These are phyloP conservation scores for Diaporthe sp. DNA, from an alignment of 2,329 filamentous ascomycete genomes.

Conservation along the genomic window DNA sequence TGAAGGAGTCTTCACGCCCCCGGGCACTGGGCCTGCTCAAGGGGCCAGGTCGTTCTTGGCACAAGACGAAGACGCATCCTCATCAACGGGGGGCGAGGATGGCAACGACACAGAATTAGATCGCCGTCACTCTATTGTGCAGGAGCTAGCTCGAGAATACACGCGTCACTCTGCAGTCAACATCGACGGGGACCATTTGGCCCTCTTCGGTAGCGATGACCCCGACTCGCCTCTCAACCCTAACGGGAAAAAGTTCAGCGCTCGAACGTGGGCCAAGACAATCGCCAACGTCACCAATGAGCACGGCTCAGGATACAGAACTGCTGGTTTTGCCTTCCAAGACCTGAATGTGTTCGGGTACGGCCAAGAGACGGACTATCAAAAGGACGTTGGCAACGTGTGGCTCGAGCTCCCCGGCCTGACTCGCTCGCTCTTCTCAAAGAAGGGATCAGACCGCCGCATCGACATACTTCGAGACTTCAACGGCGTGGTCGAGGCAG, in stretches of 20 bases:
- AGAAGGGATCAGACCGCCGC: constrained; percentile 11
- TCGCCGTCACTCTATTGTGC: constrained; percentile 43
- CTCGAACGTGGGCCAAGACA: constrained; percentile 51
- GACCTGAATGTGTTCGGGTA: constrained; percentile 63
- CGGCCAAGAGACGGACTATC: constrained; percentile 63
- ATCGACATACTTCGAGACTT: constrained; percentile 79
- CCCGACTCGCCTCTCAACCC: constrained; percentile 50
- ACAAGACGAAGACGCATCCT: background rate
- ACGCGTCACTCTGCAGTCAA: constrained; percentile 42
- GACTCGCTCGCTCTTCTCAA: constrained; percentile 7
- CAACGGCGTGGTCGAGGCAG: constrained; percentile 76
- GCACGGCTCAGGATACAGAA: constrained; percentile 47
- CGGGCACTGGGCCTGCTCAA: background rate
- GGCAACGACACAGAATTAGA: constrained; percentile 36
- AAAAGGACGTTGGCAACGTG: constrained; percentile 56
- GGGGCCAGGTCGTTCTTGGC: background rate
- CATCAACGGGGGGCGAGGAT: constrained; percentile 1
- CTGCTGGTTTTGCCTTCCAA: constrained; percentile 56
- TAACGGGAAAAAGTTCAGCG: constrained; percentile 52
- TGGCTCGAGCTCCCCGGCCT: constrained; percentile 47
- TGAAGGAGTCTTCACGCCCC: background rate
- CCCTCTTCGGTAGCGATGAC: constrained; percentile 47
- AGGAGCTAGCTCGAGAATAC: constrained; percentile 44
- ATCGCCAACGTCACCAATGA: constrained; percentile 46
- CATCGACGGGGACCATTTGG: constrained; percentile 39